Evolutionary conservation across 2,329 filamentous ascomycete species (phyloP), one percentile per base, ranked within the genome.

Genomic region (Chaetothyriales sp.): DNA sequence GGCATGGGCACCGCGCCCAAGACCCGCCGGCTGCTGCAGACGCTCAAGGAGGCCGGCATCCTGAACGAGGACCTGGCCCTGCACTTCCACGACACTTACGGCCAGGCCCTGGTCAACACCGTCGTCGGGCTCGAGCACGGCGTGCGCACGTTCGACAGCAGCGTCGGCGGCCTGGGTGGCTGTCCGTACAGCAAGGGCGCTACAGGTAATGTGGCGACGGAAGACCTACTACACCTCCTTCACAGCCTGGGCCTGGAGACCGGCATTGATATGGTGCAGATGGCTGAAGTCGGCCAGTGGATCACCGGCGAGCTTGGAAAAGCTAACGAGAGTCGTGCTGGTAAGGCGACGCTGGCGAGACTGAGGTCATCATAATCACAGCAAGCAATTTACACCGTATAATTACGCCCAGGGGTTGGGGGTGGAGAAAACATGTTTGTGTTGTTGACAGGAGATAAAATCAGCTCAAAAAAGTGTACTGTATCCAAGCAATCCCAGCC

Each of bases 11-110:
- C 79, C 1, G 77, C 77, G 8, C 78, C 77, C 1, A 72, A 75
- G 49, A 82, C 79, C 0, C 64, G 71, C 52, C 73, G 76, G 55
- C 68, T 83, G 2, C 66, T 83, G 46, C 71, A 76, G 54, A 75
- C 77, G 2, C 63, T 83, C 48, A 72, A 71, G 26, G 74, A 77
- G 18, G 78, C 79, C 1, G 79, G 79, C 0, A 74, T 83, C 48
- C 71, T 75, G 49, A 75, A 71, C 49, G 73, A 71, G 39, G 79
- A 82, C 54, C 59, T 83, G 8, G 79, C 78, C 1, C 65, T 82
- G 51, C 79, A 83, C 61, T 82, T 82, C 61, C 79, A 83, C 58
- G 79, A 83, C 58, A 82, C 79, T 0, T 82, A 80, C 58, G 79
- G 79, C 1, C 77, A 80, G 61, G 79, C 79, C 2, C 63, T 83